phyloP scores from a whole-genome alignment of 2,329 filamentous ascomycete species.

The Trichoderma sp. region DNA sequence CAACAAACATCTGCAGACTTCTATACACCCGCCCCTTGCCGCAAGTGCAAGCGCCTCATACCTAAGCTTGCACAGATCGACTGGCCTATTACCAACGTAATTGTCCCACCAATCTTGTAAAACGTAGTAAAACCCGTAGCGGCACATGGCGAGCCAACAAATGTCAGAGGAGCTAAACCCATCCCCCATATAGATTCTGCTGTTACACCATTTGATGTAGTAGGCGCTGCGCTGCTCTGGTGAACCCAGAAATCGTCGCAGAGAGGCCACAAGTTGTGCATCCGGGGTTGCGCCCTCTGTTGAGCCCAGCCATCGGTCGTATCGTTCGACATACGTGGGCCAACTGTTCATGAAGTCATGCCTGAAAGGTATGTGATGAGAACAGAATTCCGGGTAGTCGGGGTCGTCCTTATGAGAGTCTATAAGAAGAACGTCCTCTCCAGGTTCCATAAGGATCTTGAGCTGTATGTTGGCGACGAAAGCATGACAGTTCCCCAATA shows the following conservation, averaged over 20 bases:
- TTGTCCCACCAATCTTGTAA: constrained; percentile 13
- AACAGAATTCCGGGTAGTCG: no score
- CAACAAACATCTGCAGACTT: background rate
- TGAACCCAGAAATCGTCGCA: background rate
- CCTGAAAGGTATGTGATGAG: no score
- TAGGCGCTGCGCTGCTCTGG: background rate
- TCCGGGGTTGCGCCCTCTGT: background rate
- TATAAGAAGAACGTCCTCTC: background rate
- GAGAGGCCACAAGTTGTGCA: background rate
- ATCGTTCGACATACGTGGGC: background rate
- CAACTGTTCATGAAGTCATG: background rate
- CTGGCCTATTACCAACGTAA: background rate
- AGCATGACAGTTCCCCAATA: background rate
- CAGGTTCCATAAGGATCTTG: background rate
- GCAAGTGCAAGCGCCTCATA: background rate
- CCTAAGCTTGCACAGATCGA: accelerated
- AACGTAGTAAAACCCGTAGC: constrained; percentile 5
- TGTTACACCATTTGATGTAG: background rate
- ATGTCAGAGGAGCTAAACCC: background rate
- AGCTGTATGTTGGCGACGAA: background rate
- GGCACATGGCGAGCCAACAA: background rate
- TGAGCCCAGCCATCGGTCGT: constrained; percentile 7
- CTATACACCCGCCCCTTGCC: background rate
- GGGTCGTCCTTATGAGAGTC: no score
- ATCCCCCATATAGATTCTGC: no score